phyloP scores from a whole-genome alignment of 2,329 filamentous ascomycete genomes.

The Fusarium sp. region DNA sequence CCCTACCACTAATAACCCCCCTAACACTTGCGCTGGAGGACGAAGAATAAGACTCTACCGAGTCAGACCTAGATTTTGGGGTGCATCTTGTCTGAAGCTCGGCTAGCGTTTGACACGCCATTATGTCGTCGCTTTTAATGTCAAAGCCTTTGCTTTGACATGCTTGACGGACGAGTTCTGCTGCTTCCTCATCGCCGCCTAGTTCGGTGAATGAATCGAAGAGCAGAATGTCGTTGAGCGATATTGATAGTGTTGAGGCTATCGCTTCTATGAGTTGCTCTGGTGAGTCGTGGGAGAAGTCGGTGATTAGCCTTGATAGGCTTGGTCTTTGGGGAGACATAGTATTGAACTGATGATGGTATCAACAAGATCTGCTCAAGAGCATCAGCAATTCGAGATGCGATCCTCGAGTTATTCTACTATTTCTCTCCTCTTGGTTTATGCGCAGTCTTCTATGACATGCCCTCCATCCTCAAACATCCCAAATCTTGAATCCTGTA shows the following conservation, averaged over 20 bases:
- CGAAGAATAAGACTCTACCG: constrained; percentile 17
- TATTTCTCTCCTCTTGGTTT: not conserved
- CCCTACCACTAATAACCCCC: constrained; percentile 10
- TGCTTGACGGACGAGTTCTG: constrained; percentile 32
- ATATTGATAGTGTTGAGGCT: constrained; percentile 51
- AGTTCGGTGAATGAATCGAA: constrained; percentile 58
- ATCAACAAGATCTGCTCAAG: not conserved
- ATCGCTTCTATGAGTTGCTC: constrained; percentile 50
- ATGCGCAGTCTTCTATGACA: not conserved
- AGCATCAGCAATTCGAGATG: not conserved
- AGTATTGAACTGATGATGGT: not conserved
- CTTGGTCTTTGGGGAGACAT: constrained; percentile 21
- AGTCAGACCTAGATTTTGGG: constrained; percentile 3
- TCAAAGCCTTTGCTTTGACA: constrained; percentile 44
- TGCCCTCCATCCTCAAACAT: not conserved
- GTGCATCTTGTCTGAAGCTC: constrained; percentile 56
- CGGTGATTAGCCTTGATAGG: constrained; percentile 41
- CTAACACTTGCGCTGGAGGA: not conserved
- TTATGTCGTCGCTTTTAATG: constrained; percentile 53
- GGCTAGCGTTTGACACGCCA: constrained; percentile 56
- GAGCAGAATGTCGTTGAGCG: constrained; percentile 46
- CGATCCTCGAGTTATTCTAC: not conserved
- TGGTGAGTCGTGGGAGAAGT: constrained; percentile 30
- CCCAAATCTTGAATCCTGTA: constrained; percentile 15
- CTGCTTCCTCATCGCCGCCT: constrained; percentile 53